These are phyloP conservation scores for Pilatotrama ljubarskyi DNA, from an alignment of 768 basidiomycete species.

Conservation along the genomic window DNA sequence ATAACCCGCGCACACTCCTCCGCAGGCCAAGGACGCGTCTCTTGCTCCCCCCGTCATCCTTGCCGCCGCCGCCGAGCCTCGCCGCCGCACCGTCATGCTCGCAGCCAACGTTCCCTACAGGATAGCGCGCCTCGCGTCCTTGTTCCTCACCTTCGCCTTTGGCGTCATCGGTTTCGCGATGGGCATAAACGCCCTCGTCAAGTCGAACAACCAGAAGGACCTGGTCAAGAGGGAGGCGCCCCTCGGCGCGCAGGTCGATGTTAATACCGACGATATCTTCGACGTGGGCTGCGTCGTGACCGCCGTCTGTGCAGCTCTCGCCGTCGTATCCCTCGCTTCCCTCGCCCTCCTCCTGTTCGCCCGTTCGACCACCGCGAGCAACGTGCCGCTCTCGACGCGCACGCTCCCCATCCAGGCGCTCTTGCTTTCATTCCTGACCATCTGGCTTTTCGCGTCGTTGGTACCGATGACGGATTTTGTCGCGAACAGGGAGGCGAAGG, in stretches of 20 bases:
- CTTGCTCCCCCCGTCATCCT: not conserved
- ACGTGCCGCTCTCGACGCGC: slow-evolving; percentile 26
- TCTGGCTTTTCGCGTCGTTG: slow-evolving; percentile 51
- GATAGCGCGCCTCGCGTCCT: slow-evolving; percentile 28
- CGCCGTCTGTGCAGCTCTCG: slow-evolving; percentile 31
- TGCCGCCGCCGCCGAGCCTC: not conserved
- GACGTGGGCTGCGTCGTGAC: slow-evolving; percentile 35
- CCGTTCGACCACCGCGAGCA: slow-evolving; percentile 16
- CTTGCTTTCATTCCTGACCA: slow-evolving; percentile 42
- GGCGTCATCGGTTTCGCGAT: slow-evolving; percentile 31
- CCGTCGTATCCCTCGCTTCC: slow-evolving; percentile 20
- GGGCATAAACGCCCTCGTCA: slow-evolving; percentile 36
- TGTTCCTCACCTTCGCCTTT: slow-evolving; percentile 33
- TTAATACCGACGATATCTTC: slow-evolving; percentile 37
- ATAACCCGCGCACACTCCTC: not conserved
- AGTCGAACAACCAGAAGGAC: slow-evolving; percentile 41
- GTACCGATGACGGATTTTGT: slow-evolving; percentile 50
- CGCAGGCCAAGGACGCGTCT: slow-evolving; percentile 1
- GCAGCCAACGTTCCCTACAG: slow-evolving; percentile 9
- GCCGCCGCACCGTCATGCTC: slow-evolving; percentile 11
- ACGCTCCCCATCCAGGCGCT: slow-evolving; percentile 37
- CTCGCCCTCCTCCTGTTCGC: slow-evolving; percentile 36
- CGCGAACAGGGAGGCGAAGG: slow-evolving; percentile 44
- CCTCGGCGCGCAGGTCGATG: slow-evolving; percentile 34
- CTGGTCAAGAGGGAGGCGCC: slow-evolving; percentile 34